phyloP scores from a whole-genome alignment of 2,329 filamentous ascomycete genomes.

The Sporothrix brasiliensis region DNA sequence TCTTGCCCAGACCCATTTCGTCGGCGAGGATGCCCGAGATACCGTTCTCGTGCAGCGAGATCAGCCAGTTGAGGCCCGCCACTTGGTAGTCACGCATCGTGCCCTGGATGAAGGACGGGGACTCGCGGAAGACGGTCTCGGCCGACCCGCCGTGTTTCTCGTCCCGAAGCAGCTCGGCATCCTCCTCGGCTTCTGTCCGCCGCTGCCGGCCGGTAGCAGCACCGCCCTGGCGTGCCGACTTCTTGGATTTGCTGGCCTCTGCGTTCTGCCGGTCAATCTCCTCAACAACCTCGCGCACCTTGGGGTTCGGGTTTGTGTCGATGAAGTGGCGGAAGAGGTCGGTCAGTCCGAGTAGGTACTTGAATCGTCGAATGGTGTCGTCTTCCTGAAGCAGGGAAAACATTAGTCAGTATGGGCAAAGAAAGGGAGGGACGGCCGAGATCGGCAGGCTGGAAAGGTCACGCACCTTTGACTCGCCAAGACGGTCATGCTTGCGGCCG shows the following conservation, averaged over 20 bases:
- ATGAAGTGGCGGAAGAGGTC: conserved; percentile 99
- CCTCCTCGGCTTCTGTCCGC: conserved; percentile 95
- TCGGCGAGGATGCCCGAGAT: conserved; percentile 97
- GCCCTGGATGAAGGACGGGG: conserved; percentile 84
- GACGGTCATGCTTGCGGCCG: conserved; percentile 88
- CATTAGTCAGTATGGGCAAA: conserved; percentile 10
- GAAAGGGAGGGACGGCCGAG: not conserved
- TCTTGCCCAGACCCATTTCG: conserved; percentile 99
- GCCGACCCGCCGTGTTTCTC: conserved; percentile 85
- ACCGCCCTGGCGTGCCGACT: conserved; percentile 80
- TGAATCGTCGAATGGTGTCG: conserved; percentile 90
- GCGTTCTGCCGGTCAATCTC: conserved; percentile 94
- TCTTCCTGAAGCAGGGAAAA: conserved; percentile 66
- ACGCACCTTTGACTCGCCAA: conserved; percentile 88
- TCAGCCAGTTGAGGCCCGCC: conserved; percentile 93
- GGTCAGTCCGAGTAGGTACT: conserved; percentile 90
- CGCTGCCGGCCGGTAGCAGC: conserved; percentile 76
- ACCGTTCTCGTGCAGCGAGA: conserved; percentile 96
- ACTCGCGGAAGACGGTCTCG: conserved; percentile 91
- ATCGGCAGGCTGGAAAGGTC: conserved; percentile 6
- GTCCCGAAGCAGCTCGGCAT: conserved; percentile 83
- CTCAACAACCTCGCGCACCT: conserved; percentile 88
- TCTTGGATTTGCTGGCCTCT: conserved; percentile 70
- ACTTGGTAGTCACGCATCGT: conserved; percentile 96
- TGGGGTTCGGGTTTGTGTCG: conserved; percentile 93